phyloP scores from a whole-genome alignment of 2,329 filamentous ascomycete species.

The Xylariaceae sp. region DNA sequence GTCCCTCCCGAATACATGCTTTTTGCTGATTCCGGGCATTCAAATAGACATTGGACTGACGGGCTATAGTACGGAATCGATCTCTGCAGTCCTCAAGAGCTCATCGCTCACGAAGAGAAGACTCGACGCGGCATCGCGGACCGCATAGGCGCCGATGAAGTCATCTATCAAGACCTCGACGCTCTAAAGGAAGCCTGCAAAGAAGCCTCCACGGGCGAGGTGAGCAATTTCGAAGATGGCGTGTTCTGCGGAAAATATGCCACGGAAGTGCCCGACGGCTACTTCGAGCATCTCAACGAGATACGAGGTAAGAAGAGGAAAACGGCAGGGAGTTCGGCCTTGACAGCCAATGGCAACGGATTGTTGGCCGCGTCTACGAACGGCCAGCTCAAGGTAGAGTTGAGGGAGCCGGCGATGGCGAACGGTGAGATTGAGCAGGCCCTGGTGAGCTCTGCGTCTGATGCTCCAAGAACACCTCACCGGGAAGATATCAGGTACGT shows the following conservation, averaged over 20 bases:
- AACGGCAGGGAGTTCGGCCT: conserved; percentile 4
- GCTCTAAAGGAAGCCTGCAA: conserved; percentile 79
- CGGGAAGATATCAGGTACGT: conserved; percentile 15
- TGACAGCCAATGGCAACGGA: conserved; percentile 1
- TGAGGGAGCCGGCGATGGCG: conserved; percentile 1
- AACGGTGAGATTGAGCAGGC: conserved; percentile 1
- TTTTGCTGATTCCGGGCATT: not conserved
- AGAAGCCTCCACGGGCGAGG: conserved; percentile 46
- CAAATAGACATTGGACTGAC: not conserved
- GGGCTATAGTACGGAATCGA: conserved; percentile 49
- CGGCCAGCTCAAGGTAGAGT: conserved; percentile 2
- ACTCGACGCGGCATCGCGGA: conserved; percentile 35
- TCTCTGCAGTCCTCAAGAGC: conserved; percentile 64
- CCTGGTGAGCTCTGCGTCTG: not conserved
- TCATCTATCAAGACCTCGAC: conserved; percentile 72
- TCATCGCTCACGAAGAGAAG: conserved; percentile 63
- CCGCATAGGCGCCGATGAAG: conserved; percentile 64
- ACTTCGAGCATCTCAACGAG: conserved; percentile 76
- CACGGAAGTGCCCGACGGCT: conserved; percentile 72
- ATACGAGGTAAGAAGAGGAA: conserved; percentile 68
- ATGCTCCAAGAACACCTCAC: conserved; percentile 5
- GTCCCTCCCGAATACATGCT: conserved; percentile 10
- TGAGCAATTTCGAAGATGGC: conserved; percentile 76
- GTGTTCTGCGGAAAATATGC: conserved; percentile 88
- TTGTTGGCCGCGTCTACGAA: conserved; percentile 1